Evolutionary conservation across 108 stramenopile genomes (phyloP).

Genomic region (Conticribra weissflogii): DNA sequence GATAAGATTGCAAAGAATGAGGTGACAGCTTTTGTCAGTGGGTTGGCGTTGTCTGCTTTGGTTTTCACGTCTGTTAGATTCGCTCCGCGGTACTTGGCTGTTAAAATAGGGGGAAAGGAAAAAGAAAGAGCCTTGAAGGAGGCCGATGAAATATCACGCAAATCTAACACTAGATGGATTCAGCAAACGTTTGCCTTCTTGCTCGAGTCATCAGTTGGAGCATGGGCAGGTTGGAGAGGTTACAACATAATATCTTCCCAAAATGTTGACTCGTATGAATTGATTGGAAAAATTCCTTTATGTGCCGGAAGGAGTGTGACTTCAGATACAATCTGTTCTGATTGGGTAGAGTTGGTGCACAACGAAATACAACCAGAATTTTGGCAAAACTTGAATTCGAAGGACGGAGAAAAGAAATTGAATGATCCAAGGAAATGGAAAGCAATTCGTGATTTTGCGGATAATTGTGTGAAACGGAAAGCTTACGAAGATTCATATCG

Average conservation of each 20-base stretch:
- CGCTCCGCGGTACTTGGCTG: constrained; percentile 33
- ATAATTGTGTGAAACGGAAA: constrained; percentile 54
- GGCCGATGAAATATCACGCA: constrained; percentile 38
- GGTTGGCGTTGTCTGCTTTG: constrained; percentile 36
- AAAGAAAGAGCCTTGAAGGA: constrained; percentile 39
- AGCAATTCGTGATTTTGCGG: constrained; percentile 48
- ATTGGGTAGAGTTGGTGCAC: constrained; percentile 53
- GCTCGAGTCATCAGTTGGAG: constrained; percentile 41
- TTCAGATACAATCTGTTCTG: constrained; percentile 48
- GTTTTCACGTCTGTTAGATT: constrained; percentile 46
- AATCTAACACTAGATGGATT: constrained; percentile 36
- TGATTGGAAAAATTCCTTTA: constrained; percentile 52
- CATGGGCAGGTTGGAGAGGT: constrained; percentile 45
- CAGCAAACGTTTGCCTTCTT: constrained; percentile 34
- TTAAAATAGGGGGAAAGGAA: constrained; percentile 36
- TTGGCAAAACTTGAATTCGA: constrained; percentile 51
- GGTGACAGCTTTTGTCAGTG: constrained; percentile 33
- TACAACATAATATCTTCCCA: constrained; percentile 43
- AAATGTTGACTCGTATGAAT: constrained; percentile 33
- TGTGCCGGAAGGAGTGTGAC: constrained; percentile 47
- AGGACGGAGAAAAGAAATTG: constrained; percentile 18
- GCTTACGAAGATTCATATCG: constrained; percentile 47
- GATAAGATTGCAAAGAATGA: constrained; percentile 39
- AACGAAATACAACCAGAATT: constrained; percentile 47
- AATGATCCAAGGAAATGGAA: constrained; percentile 46